These are phyloP conservation scores for Brassica incana DNA, from an alignment of 345 rosid species.

Conservation along the genomic window DNA sequence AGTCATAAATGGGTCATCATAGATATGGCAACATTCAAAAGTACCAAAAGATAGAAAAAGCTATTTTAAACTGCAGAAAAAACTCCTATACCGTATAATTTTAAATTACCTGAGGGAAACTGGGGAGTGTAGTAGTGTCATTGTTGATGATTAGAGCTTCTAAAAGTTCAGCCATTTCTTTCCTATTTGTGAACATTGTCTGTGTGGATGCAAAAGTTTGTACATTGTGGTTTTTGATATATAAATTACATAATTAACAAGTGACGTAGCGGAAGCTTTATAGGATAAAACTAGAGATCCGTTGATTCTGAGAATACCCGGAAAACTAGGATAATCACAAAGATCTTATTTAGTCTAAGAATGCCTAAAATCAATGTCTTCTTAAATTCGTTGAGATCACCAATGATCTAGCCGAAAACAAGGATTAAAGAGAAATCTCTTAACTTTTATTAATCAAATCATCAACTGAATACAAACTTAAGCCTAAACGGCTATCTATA, in stretches of 20 bases:
- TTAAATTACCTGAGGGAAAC: conserved; percentile 55
- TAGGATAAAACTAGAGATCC: too few relatives aligned
- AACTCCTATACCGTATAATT: background rate
- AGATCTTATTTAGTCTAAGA: too few relatives aligned
- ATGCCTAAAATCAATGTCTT: too few relatives aligned
- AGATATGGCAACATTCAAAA: background rate
- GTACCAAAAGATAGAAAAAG: background rate
- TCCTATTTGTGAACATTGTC: conserved; percentile 77
- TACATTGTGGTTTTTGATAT: background rate
- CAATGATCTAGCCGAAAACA: too few relatives aligned
- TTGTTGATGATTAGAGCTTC: conserved; percentile 64
- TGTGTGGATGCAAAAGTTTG: background rate
- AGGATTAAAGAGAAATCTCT: too few relatives aligned
- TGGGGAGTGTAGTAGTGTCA: conserved; percentile 50
- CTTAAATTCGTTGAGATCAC: too few relatives aligned
- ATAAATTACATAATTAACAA: background rate
- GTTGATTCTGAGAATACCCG: too few relatives aligned
- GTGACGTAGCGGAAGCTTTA: too few relatives aligned
- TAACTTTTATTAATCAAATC: too few relatives aligned
- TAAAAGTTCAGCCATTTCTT: conserved; percentile 68
- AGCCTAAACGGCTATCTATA: too few relatives aligned
- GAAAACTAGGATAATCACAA: too few relatives aligned
- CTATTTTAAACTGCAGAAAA: background rate
- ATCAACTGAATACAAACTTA: too few relatives aligned
- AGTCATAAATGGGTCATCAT: background rate